Evolutionary conservation across 2,329 filamentous ascomycete species (phyloP), one percentile per base, ranked within the genome.

Genomic region (Ramularia collo-cygni): DNA sequence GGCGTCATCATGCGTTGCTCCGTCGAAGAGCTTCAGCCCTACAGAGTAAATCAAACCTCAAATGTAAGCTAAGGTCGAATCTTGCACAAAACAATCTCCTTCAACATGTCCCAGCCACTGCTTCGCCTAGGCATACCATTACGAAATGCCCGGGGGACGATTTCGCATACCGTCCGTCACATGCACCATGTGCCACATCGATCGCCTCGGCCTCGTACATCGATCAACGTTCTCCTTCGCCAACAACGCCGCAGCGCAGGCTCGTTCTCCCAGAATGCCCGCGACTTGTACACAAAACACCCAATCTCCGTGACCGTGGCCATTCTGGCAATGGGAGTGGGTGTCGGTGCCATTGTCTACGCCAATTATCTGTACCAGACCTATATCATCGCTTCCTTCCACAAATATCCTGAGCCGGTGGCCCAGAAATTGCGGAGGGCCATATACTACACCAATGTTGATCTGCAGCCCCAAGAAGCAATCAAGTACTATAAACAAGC

Each of bases 401-500:
- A 74, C 59, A 71, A 73, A 38, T 79, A 70, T 58, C 85, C 85
- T 2, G 76, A 83, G 29, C 72, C 79, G 1, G 79, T 90, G 24
- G 84, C 84, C 8, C 81, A 83, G 54, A 79, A 85, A 45, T 72
- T 98, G 33, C 85, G 92, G 21, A 77, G 81, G 51, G 92, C 88
- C 0, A 68, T 96, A 17, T 95, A 90, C 67, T 94, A 86, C 64
- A 85, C 81, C 50, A 89, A 92, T 56, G 76, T 83, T 48, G 72
- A 77, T 28, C 74, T 83, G 4, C 82, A 94, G 43, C 79, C 85
- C 2, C 75, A 83, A 43, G 74, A 83, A 39, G 89, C 90, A 1
- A 70, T 93, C 43, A 83, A 86, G 52, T 86, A 86, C 62, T 96
- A 95, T 62, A 81, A 81, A 54, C 75, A 83, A 50, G 88, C 89